Evolutionary conservation across 139 green algal genomes (phyloP), one percentile per base, ranked within the genome.

Genomic region (Diplosphaera chodatii): DNA sequence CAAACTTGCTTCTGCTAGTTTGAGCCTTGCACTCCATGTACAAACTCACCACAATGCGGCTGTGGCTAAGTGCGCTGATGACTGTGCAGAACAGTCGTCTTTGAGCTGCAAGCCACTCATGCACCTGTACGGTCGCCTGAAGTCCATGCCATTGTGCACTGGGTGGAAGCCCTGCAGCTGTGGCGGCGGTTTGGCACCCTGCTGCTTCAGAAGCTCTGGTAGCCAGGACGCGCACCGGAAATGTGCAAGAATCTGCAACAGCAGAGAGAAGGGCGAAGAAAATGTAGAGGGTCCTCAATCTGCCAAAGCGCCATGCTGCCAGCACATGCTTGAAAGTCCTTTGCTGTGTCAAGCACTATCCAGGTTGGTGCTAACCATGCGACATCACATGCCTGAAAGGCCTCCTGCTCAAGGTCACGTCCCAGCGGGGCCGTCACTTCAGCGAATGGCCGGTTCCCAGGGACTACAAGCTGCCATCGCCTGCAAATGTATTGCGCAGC

Each of bases 131-230:
- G 27, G 18, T 1, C 30, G 63, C 40, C 71, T 32, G 71, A 76
- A 76, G 41, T 76, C 64, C 34, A 76, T 64, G 32, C 71, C 71
- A 20, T 67, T 48, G 40, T 76, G 70, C 41, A 70, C 30, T 30
- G 71, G 71, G 41, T 76, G 71, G 63, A 76, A 76, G 64, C 40
- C 40, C 27, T 40, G 27, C 28, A 72, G 67, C 37, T 25, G 37
- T 5, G n/a, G 28, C n/a, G 8, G 32, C 33, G 41, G 1, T 20
- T 15, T 0, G 16, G 2, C 29, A 20, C 65, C 65, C 59, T 65
- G 25, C 25, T 8, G 25, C 10, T 20, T 32, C 25, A 37, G 18
- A 41, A 69, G 68, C 6, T 22, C 27, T 25, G 34, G 32, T 4
- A 76, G 31, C 34, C 64, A 71, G 21, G 41, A 23, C 21, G 71